A percentile compares a stretch with the other conserved stretches of the same genome.
These are phyloP conservation scores for Cyberlindnera subsufficiens DNA, from an alignment of 805 yeast genomes.

Conservation along the genomic window DNA sequence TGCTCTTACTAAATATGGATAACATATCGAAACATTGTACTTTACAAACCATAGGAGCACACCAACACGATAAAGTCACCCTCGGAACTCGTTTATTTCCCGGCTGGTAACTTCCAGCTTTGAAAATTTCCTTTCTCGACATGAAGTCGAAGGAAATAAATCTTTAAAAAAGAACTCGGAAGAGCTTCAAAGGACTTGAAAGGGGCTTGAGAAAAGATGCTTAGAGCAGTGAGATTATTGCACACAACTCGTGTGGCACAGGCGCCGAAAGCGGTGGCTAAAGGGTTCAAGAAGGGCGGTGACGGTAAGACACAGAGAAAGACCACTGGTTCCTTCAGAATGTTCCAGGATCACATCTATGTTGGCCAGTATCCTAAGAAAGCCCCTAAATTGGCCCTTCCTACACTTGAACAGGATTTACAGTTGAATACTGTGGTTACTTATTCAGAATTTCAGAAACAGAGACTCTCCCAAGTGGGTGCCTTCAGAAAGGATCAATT, in stretches of 20 bases:
- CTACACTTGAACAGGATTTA: conserved; percentile 16
- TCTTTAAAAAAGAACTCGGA: too few species aligned
- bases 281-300: conserved; percentile 14
- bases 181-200: too few species aligned
- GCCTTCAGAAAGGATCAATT: conserved; percentile 64
- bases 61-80: too few species aligned
- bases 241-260: not conserved
- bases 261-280: conserved; percentile 12
- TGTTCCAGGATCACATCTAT: conserved; percentile 16
- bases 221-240: conserved; percentile 2
- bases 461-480: conserved; percentile 47
- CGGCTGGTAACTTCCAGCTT: too few species aligned
- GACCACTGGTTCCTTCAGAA: conserved; percentile 17
- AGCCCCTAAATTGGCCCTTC: conserved; percentile 19
- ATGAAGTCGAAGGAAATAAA: too few species aligned
- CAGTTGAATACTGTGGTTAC: conserved; percentile 27
- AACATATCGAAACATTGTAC: too few species aligned
- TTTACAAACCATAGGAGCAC: too few species aligned
- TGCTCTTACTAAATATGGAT: too few species aligned
- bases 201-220: conserved; percentile 1
- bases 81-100: too few species aligned
- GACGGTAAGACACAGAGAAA: conserved; percentile 9
- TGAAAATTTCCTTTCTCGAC: too few species aligned
- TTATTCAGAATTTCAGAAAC: conserved; percentile 34
- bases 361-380: conserved; percentile 25